Evolutionary conservation across 2,329 filamentous ascomycete genomes (phyloP), one percentile per base, ranked within the genome.

Genomic region (Plectosphaerella cucumerina): DNA sequence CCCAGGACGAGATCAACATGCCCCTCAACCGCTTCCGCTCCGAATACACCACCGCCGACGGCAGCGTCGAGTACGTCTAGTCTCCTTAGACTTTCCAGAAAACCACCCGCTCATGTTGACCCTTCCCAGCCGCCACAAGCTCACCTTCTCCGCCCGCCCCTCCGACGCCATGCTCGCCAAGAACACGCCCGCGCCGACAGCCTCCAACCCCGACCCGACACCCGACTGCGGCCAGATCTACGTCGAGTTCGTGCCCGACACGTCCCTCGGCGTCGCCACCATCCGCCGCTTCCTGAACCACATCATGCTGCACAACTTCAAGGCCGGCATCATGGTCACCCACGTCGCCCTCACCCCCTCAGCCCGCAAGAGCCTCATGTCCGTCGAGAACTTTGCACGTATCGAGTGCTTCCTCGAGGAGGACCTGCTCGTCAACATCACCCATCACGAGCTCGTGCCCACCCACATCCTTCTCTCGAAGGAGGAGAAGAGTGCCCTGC

Each of bases 401-500:
- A 90, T 97, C 64, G 94, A 99, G 76, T 90, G 90, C 67, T 99
- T 99, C 75, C 83, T 93, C 61, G 94, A 97, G 77, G 88, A 94
- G 68, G 94, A 99, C 72, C 73, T 99, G 61, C 80, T 97, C 53
- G 92, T 99, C 71, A 99, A 99, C 74, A 97, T 99, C 70, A 97
- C 93, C 53, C 89, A 92, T 69, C 94, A 99, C 74, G 93, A 97
- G 72, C 81, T 99, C 50, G 94, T 99, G 26, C 94, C 94, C 43
- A 91, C 89, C 67, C 94, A 99, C 67, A 86, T 97, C 35, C 74
- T 97, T 54, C 82, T 99, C 51, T 96, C 90, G 62, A 81, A 85
- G 44, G 90, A 95, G 62, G 94, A 99, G 77, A 97, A 97, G 81
- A 74, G 75, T 44, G 87, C 88, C 35, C 74, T 99, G 63, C 78